Percentiles rank a stretch among this genome's conserved stretches.
Conservation (phyloP, 768 basidiomycete genomes). For the Suillus plorans region DNA sequence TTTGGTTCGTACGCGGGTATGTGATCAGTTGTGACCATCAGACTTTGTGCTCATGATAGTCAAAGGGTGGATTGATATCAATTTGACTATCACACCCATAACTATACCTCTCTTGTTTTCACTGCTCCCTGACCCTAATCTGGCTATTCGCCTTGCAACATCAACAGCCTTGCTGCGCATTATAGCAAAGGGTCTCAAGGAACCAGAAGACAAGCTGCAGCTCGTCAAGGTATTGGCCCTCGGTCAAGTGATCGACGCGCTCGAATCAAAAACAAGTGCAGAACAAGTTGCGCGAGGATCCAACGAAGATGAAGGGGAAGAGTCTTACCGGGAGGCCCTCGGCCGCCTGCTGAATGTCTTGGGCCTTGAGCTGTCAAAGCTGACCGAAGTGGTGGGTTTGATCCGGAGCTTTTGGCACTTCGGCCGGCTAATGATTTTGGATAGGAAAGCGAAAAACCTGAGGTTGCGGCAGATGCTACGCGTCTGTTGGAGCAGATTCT, state of each 20-base stretch:
- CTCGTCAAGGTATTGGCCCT: conserved; percentile 88
- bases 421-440: conserved; percentile 8
- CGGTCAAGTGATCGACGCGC: conserved; percentile 73
- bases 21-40: conserved; percentile 32
- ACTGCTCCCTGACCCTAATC: conserved; percentile 73
- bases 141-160: conserved; percentile 82
- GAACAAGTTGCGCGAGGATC: conserved; percentile 66
- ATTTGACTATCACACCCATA: conserved; percentile 87
- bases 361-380: conserved; percentile 80
- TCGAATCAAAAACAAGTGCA: conserved; percentile 73
- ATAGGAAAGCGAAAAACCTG: conserved; percentile 62
- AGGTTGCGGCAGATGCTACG: conserved; percentile 62
- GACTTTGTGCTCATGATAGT: conserved; percentile 6
- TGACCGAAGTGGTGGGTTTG: conserved; percentile 61
- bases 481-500: conserved; percentile 64
- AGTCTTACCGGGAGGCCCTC: conserved; percentile 85
- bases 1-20: conserved; percentile 92
- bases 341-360: conserved; percentile 80
- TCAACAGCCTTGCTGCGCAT: conserved; percentile 80
- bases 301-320: conserved; percentile 82
- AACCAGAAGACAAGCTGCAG: conserved; percentile 85
- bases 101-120: conserved; percentile 85
- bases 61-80: conserved; percentile 97
- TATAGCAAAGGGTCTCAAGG: conserved; percentile 91
- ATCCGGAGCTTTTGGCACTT: conserved; percentile 2